phyloP scores from a whole-genome alignment of 495 filamentous ascomycete genomes.

The Evansstolkia leycettana region DNA sequence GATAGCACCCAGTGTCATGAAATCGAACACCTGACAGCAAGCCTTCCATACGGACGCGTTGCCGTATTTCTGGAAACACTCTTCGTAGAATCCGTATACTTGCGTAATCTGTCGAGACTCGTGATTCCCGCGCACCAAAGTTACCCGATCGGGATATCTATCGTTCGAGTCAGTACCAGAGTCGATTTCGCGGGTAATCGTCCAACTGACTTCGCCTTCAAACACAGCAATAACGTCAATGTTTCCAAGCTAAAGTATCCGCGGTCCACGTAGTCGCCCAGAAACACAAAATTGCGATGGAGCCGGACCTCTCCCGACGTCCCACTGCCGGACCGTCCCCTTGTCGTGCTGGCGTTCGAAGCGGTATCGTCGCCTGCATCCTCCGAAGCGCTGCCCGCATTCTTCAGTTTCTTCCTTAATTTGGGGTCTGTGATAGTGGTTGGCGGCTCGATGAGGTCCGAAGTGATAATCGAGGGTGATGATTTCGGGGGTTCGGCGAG shows the following conservation, averaged over 20 bases:
- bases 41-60: constrained; percentile 99
- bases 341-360: constrained; percentile 8
- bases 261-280: constrained; percentile 94
- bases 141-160: constrained; percentile 90
- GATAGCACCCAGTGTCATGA: constrained; percentile 89
- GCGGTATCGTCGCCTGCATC: constrained; percentile 29
- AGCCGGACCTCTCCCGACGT: constrained; percentile 29
- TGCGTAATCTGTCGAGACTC: constrained; percentile 97
- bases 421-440: constrained; percentile 76
- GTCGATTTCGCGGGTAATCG: constrained; percentile 3
- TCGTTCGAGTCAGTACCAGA: background rate
- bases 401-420: constrained; percentile 65
- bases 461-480: constrained; percentile 56
- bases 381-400: constrained; percentile 28
- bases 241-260: constrained; percentile 98
- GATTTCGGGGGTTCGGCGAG: constrained; percentile 50
- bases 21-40: constrained; percentile 98
- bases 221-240: constrained; percentile 85
- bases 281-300: constrained; percentile 82
- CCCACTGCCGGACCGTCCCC: constrained; percentile 26
- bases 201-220: constrained; percentile 78
- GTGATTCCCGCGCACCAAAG: constrained; percentile 92
- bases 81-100: constrained; percentile 98
- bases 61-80: constrained; percentile 95
- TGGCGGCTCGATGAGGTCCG: constrained; percentile 79